Evolutionary conservation across 805 yeast genomes (phyloP).

Genomic region (Suhomyces prunicola): DNA sequence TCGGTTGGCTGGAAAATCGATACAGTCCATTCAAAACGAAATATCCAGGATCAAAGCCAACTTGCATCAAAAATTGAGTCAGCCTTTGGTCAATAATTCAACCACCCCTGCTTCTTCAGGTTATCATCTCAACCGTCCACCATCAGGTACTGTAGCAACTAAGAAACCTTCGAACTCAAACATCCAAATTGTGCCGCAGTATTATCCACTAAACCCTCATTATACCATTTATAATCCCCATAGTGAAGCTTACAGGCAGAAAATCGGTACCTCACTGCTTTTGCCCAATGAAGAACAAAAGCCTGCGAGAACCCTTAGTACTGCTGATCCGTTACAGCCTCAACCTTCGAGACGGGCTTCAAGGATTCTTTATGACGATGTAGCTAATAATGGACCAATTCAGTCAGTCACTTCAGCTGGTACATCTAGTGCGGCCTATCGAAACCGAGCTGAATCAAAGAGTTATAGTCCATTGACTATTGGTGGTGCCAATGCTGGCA

Average conservation of each 20-base stretch:
- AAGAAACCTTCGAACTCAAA: slow-evolving; percentile 16
- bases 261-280: slow-evolving; percentile 3
- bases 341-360: slow-evolving; percentile 18
- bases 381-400: slow-evolving; percentile 20
- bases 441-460: slow-evolving; percentile 13
- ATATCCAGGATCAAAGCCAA: slow-evolving; percentile 7
- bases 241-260: slow-evolving; percentile 10
- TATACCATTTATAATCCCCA: slow-evolving; percentile 25
- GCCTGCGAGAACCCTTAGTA: neutral
- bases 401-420: neutral
- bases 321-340: slow-evolving; percentile 35
- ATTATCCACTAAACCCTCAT: slow-evolving; percentile 34
- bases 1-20: neutral
- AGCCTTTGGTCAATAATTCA: neutral
- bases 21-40: slow-evolving; percentile 3
- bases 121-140: slow-evolving; percentile 10
- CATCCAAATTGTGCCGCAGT: slow-evolving; percentile 31
- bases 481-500: slow-evolving; percentile 10
- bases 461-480: slow-evolving; percentile 16
- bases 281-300: slow-evolving; percentile 1
- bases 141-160: neutral
- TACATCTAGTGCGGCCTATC: slow-evolving; percentile 1
- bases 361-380: slow-evolving; percentile 4
- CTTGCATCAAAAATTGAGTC: slow-evolving; percentile 7
- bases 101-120: slow-evolving; percentile 1